These are phyloP conservation scores for Micromonas pusilla DNA, from an alignment of 139 green algal genomes.

Conservation along the genomic window DNA sequence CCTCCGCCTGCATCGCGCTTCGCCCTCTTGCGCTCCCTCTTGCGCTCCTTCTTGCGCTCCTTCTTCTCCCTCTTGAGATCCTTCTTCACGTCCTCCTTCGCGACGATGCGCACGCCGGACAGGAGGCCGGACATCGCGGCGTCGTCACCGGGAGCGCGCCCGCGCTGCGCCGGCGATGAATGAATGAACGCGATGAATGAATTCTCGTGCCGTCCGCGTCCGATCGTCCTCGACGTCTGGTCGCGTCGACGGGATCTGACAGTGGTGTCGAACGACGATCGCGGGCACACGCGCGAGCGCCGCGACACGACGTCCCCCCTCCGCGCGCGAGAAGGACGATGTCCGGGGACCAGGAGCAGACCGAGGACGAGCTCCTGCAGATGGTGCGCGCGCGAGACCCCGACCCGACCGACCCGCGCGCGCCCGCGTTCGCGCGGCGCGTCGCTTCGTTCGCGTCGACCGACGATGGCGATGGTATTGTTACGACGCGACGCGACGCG, in stretches of 20 bases:
- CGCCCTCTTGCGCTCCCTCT: slow-evolving; percentile 35
- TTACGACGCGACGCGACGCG: too few relatives aligned
- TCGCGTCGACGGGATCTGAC: too few relatives aligned
- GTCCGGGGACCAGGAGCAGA: not conserved
- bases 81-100: slow-evolving; percentile 28
- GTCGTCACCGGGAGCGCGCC: not conserved
- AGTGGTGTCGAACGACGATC: too few relatives aligned
- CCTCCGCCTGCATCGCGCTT: slow-evolving; percentile 2
- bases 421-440: not conserved
- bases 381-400: not conserved
- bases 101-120: slow-evolving; percentile 39
- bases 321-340: too few relatives aligned
- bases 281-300: too few relatives aligned
- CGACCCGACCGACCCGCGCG: not conserved
- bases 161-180: not conserved
- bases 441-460: not conserved
- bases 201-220: too few relatives aligned
- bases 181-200: too few relatives aligned
- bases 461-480: too few relatives aligned
- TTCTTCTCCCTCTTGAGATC: slow-evolving; percentile 40
- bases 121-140: slow-evolving; percentile 31
- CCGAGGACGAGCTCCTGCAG: not conserved
- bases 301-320: too few relatives aligned
- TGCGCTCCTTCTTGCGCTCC: slow-evolving; percentile 43
- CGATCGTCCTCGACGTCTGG: too few relatives aligned